Conservation (phyloP, 2,329 filamentous ascomycete genomes). For the Penicillium sp. region DNA sequence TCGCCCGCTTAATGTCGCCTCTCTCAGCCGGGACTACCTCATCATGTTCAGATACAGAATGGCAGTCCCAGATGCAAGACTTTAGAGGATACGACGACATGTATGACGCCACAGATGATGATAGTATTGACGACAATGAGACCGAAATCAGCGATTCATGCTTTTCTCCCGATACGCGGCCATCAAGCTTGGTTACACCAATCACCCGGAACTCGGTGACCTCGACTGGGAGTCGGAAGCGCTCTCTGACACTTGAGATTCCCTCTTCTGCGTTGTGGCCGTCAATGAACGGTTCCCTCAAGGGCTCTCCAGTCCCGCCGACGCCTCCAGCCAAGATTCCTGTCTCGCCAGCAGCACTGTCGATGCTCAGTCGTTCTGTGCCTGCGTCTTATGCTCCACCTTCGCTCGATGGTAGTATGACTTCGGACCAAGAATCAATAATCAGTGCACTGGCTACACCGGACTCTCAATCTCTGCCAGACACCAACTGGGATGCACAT, state of each 20-base stretch:
- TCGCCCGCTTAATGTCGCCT: slow-evolving; percentile 32
- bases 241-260: slow-evolving; percentile 59
- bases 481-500: slow-evolving; percentile 58
- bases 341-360: slow-evolving; percentile 72
- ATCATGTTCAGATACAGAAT: slow-evolving; percentile 55
- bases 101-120: slow-evolving; percentile 81
- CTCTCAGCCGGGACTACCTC: slow-evolving; percentile 32
- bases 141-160: slow-evolving; percentile 49
- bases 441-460: slow-evolving; percentile 85
- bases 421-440: slow-evolving; percentile 79
- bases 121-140: slow-evolving; percentile 42
- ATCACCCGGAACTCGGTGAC: slow-evolving; percentile 39
- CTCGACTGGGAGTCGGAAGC: slow-evolving; percentile 43
- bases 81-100: slow-evolving; percentile 83
- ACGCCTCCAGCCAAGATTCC: slow-evolving; percentile 58
- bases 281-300: slow-evolving; percentile 53
- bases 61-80: slow-evolving; percentile 64
- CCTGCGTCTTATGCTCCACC: slow-evolving; percentile 77
- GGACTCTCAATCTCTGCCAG: slow-evolving; percentile 58
- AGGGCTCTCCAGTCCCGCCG: slow-evolving; percentile 46
- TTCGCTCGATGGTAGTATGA: slow-evolving; percentile 83
- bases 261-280: slow-evolving; percentile 58
- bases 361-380: slow-evolving; percentile 67
- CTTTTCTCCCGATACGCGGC: slow-evolving; percentile 51
- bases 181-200: slow-evolving; percentile 47